Conservation (phyloP, 805 yeast genomes). For the Barnettozyma populi region DNA sequence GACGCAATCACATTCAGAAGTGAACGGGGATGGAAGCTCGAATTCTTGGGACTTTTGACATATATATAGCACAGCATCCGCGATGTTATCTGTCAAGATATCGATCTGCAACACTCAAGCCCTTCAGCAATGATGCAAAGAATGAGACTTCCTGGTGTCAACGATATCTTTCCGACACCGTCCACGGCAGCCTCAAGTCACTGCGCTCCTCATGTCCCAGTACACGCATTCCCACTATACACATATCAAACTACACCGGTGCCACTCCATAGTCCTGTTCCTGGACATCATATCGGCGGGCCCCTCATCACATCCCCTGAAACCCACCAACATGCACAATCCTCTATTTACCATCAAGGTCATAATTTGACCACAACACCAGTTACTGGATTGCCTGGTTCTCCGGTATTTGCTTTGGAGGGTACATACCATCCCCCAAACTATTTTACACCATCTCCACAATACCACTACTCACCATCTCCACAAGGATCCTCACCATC, state of each 20-base stretch:
- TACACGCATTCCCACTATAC: background rate
- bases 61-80: background rate
- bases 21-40: background rate
- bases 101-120: background rate
- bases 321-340: background rate
- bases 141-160: conserved; percentile 24
- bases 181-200: background rate
- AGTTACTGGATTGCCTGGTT: background rate
- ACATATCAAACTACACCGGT: background rate
- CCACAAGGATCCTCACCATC: background rate
- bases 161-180: conserved; percentile 21
- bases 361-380: background rate
- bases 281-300: background rate
- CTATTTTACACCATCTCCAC: conserved; percentile 1
- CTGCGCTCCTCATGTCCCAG: background rate
- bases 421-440: conserved; percentile 1
- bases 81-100: too few species aligned
- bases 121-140: conserved; percentile 6
- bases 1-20: background rate
- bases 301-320: background rate
- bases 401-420: conserved; percentile 5
- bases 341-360: background rate
- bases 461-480: background rate
- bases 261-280: conserved; percentile 2
- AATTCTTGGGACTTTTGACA: background rate